phyloP scores from a whole-genome alignment of 106 monocot species.

The Apostasia ramifera region DNA sequence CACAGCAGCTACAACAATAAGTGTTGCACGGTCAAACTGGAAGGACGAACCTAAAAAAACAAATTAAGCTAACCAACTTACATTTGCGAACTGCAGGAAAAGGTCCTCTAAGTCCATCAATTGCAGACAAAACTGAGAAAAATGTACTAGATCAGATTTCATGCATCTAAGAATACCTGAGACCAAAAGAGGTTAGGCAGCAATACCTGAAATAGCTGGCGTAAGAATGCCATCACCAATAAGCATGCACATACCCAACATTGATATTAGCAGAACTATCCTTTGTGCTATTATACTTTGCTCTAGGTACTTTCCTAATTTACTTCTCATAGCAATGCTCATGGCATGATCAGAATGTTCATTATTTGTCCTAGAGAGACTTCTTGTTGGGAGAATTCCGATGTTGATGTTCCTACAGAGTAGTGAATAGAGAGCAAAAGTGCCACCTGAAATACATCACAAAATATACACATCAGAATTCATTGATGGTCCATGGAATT shows the following conservation, averaged over 20 bases:
- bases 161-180: neutral
- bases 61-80: slow-evolving; percentile 10
- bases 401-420: slow-evolving; percentile 64
- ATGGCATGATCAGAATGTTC: neutral
- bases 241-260: slow-evolving; percentile 79
- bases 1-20: slow-evolving; percentile 33
- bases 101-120: slow-evolving; percentile 66
- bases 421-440: slow-evolving; percentile 77
- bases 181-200: neutral
- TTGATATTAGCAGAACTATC: slow-evolving; percentile 53
- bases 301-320: slow-evolving; percentile 49
- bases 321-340: slow-evolving; percentile 10
- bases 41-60: neutral
- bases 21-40: no score
- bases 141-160: neutral
- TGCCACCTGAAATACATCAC: slow-evolving; percentile 46
- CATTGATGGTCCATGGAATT: no score
- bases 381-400: slow-evolving; percentile 46
- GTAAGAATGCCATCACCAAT: slow-evolving; percentile 91
- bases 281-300: slow-evolving; percentile 38
- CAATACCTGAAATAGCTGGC: slow-evolving; percentile 74
- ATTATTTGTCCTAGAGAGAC: neutral
- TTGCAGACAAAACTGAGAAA: slow-evolving; percentile 64
- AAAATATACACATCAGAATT: neutral
- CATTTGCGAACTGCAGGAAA: slow-evolving; percentile 56